Evolutionary conservation across 1,139 yeast species (phyloP).

Genomic region (Zhuliangozyma blackwelliae): DNA sequence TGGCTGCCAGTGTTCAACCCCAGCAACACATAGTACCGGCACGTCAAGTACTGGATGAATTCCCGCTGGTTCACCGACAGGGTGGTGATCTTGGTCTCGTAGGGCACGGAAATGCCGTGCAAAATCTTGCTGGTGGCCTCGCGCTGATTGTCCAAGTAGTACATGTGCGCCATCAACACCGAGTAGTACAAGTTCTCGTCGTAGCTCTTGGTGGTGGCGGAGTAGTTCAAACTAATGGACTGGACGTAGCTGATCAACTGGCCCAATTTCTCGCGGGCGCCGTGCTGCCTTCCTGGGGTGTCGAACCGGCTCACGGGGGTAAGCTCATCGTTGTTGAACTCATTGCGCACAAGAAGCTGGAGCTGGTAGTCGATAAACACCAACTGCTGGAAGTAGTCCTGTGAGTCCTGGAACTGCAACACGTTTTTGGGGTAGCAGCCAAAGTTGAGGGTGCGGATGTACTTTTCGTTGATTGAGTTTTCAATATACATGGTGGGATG

Average conservation of each 20-base stretch:
- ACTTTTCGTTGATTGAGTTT: constrained; percentile 18
- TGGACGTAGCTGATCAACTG: constrained; percentile 28
- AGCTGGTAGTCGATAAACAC: constrained; percentile 39
- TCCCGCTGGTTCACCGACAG: constrained; percentile 16
- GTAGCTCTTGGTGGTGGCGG: constrained; percentile 19
- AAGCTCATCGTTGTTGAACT: constrained; percentile 26
- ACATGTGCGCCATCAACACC: constrained; percentile 34
- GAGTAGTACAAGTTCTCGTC: constrained; percentile 33
- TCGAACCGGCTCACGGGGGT: constrained; percentile 17
- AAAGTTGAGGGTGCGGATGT: constrained; percentile 26
- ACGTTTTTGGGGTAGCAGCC: constrained; percentile 40
- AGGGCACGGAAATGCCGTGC: constrained; percentile 15
- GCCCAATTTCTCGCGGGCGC: constrained; percentile 21
- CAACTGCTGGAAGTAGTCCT: constrained; percentile 33
- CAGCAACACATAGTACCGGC: constrained; percentile 32
- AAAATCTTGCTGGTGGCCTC: constrained; percentile 19
- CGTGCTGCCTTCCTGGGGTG: constrained; percentile 10
- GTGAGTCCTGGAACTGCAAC: constrained; percentile 31
- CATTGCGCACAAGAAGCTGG: constrained; percentile 31
- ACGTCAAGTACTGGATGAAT: constrained; percentile 31
- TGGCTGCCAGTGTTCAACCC: constrained; percentile 23
- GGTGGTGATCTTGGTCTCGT: constrained; percentile 8
- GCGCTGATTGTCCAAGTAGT: constrained; percentile 25
- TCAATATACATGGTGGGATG: constrained; percentile 22
- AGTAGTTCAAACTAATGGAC: constrained; percentile 26